These are phyloP conservation scores for Macrophomina pseudophaseolina DNA, from an alignment of 2,329 filamentous ascomycete species.

Conservation along the genomic window DNA sequence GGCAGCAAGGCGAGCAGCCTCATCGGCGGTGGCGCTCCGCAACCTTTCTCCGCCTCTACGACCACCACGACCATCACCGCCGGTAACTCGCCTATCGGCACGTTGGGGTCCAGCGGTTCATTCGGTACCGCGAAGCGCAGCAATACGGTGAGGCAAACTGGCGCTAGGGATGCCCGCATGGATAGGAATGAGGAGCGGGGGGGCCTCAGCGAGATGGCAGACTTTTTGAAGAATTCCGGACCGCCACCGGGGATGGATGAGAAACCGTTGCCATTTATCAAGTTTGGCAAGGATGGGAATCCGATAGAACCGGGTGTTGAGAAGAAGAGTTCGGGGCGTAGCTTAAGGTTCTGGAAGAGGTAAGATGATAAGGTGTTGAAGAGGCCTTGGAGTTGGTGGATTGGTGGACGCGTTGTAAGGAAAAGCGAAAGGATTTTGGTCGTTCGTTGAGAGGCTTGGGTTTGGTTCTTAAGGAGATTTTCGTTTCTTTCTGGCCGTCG, in stretches of 20 bases:
- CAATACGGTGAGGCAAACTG: not conserved
- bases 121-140: not conserved
- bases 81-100: not conserved
- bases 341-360: conserved; percentile 22
- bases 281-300: conserved; percentile 22
- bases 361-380: not conserved
- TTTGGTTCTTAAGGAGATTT: too few species aligned
- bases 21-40: not conserved
- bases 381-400: too few species aligned
- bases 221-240: conserved; percentile 50
- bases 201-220: conserved; percentile 45
- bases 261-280: conserved; percentile 24
- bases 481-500: not conserved
- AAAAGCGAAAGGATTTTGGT: too few species aligned
- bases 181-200: conserved; percentile 13
- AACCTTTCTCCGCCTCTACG: not conserved
- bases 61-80: not conserved
- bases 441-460: too few species aligned
- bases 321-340: not conserved
- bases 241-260: conserved; percentile 37
- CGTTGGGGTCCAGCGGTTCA: not conserved
- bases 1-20: conserved; percentile 21
- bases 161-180: conserved; percentile 2
- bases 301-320: conserved; percentile 3
- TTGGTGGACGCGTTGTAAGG: too few species aligned